phyloP scores from a whole-genome alignment of 164 flowering plant species.

The Houttuynia cordata region DNA sequence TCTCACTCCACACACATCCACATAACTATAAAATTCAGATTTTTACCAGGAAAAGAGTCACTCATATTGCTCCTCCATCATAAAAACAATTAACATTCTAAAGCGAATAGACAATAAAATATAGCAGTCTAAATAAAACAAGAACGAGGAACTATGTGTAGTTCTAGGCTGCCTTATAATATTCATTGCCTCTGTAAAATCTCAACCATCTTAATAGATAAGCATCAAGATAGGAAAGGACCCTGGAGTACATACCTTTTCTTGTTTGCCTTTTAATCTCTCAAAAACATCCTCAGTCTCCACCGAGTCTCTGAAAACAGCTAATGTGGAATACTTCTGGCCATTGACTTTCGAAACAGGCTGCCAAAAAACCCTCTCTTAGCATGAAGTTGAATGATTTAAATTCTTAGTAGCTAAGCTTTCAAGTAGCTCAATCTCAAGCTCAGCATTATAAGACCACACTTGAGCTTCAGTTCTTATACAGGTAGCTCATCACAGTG shows the following conservation, averaged over 20 bases:
- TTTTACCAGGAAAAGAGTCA: too few species aligned
- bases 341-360: conserved; percentile 3
- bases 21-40: too few species aligned
- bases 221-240: background rate
- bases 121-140: too few species aligned
- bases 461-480: background rate
- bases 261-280: conserved; percentile 6
- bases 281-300: conserved; percentile 8
- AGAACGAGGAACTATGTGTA: too few species aligned
- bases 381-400: background rate
- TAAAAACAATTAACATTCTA: too few species aligned
- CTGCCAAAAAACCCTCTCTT: conserved; percentile 1
- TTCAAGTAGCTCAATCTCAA: background rate
- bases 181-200: background rate
- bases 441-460: background rate
- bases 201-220: background rate
- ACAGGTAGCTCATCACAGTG: background rate
- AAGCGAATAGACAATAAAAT: too few species aligned
- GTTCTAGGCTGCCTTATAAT: too few species aligned
- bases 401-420: background rate
- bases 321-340: conserved; percentile 3
- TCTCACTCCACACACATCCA: too few species aligned
- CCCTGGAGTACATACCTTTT: conserved; percentile 1
- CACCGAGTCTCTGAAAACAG: conserved; percentile 7
- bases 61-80: too few species aligned